phyloP scores from a whole-genome alignment of 2,329 filamentous ascomycete genomes.

The Penicillium sp. region DNA sequence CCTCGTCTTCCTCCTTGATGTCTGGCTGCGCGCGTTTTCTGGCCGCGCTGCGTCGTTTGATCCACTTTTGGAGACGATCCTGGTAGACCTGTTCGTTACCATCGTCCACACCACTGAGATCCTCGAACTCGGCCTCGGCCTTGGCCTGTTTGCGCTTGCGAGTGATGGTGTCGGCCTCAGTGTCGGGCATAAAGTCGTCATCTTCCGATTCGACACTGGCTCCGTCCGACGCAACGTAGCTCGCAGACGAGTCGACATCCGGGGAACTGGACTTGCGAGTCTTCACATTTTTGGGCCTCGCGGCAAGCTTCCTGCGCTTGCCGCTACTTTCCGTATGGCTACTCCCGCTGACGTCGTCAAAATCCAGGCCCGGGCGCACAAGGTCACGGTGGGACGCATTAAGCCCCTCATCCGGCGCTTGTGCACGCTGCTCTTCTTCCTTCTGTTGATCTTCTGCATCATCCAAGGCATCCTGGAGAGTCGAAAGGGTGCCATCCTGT shows the following conservation, averaged over 20 bases:
- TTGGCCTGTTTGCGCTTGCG: conserved; percentile 24
- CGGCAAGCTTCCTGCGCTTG: conserved; percentile 39
- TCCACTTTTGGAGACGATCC: conserved; percentile 72
- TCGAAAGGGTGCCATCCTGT: conserved; percentile 61
- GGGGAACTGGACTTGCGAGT: conserved; percentile 5
- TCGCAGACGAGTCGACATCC: conserved; percentile 31
- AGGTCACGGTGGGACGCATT: conserved; percentile 69
- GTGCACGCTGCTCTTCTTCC: conserved; percentile 50
- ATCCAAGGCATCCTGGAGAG: conserved; percentile 72
- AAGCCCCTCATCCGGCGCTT: conserved; percentile 34
- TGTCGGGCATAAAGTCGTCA: conserved; percentile 36
- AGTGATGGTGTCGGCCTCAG: conserved; percentile 19
- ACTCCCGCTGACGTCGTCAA: conserved; percentile 43
- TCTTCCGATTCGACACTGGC: conserved; percentile 32
- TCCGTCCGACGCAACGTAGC: conserved; percentile 34
- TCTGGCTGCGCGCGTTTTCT: conserved; percentile 47
- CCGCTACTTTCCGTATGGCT: conserved; percentile 26
- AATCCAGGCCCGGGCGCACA: conserved; percentile 68
- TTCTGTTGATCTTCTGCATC: conserved; percentile 73
- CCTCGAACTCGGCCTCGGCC: conserved; percentile 49
- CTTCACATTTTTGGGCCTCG: conserved; percentile 3
- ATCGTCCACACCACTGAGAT: conserved; percentile 72
- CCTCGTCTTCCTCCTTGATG: conserved; percentile 37
- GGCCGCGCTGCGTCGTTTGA: conserved; percentile 60
- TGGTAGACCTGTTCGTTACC: conserved; percentile 83